phyloP scores from a whole-genome alignment of 1,139 yeast genomes.

The Protomyces inouyei region DNA sequence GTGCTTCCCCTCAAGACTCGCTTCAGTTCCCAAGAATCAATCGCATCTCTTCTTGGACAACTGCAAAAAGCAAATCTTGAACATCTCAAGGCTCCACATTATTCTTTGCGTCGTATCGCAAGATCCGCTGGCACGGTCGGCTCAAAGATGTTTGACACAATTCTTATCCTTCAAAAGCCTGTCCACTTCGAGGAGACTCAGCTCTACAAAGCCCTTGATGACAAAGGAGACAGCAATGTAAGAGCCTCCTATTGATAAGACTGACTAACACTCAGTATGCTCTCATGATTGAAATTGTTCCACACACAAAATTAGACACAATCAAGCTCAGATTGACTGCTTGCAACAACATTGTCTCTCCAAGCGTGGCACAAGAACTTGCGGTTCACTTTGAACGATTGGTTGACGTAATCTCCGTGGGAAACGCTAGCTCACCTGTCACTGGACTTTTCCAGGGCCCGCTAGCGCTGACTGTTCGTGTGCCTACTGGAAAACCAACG shows the following conservation, averaged over 20 bases:
- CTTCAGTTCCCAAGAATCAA: background rate
- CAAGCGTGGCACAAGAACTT: background rate
- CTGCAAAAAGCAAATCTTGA: conserved; percentile 8
- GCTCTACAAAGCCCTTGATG: background rate
- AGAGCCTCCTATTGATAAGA: conserved; percentile 9
- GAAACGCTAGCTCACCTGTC: background rate
- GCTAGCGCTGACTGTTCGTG: background rate
- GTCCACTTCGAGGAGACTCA: background rate
- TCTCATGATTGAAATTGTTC: conserved; percentile 17
- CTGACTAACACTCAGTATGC: conserved; percentile 9
- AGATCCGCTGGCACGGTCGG: background rate
- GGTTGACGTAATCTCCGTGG: background rate
- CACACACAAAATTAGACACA: background rate
- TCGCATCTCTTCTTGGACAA: background rate
- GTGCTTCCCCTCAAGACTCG: conserved; percentile 31
- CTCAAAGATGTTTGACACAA: conserved; percentile 30
- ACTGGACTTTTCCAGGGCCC: background rate
- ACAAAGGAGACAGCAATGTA: conserved; percentile 19
- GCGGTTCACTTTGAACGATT: background rate
- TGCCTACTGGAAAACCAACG: background rate
- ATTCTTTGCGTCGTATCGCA: conserved; percentile 26
- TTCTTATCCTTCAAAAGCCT: conserved; percentile 30
- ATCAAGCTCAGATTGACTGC: conserved; percentile 2
- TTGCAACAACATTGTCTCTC: background rate
- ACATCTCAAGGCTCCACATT: conserved; percentile 25